A percentile compares a stretch with the other conserved stretches of the same genome.
These are phyloP conservation scores for Candida manassasensis DNA, from an alignment of 805 yeast genomes.

Conservation along the genomic window DNA sequence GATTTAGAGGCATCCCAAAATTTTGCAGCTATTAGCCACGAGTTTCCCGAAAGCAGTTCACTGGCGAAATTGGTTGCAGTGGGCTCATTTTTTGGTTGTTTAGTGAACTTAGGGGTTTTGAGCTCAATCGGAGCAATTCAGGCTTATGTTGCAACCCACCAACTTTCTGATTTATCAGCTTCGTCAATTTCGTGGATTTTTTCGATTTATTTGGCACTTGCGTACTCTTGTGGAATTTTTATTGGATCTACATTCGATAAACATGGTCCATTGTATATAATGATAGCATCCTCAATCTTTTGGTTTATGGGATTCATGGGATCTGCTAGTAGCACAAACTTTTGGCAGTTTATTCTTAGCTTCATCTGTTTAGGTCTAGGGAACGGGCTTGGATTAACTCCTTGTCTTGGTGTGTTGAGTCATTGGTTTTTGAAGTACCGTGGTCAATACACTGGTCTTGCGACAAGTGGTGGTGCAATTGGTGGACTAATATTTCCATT, in stretches of 20 bases:
- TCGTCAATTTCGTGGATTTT: slow-evolving; percentile 62
- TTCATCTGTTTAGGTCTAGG: slow-evolving; percentile 57
- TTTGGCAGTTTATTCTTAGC: slow-evolving; percentile 59
- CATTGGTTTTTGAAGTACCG: slow-evolving; percentile 61
- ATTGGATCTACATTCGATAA: slow-evolving; percentile 62
- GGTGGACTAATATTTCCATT: slow-evolving; percentile 65
- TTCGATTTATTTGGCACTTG: slow-evolving; percentile 48
- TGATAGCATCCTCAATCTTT: slow-evolving; percentile 39
- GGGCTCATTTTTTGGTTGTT: slow-evolving; percentile 55
- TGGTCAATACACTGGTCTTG: slow-evolving; percentile 54
- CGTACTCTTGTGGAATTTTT: slow-evolving; percentile 45
- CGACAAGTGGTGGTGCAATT: slow-evolving; percentile 62
- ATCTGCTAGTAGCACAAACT: slow-evolving; percentile 47
- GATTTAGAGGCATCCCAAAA: background rate
- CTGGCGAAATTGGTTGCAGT: slow-evolving; percentile 52
- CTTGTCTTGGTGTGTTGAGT: slow-evolving; percentile 55
- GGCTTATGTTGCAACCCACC: slow-evolving; percentile 53
- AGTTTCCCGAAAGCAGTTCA: slow-evolving; percentile 56
- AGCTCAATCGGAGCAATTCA: slow-evolving; percentile 62
- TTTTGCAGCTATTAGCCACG: background rate
- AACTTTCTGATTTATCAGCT: slow-evolving; percentile 40
- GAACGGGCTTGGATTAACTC: slow-evolving; percentile 55
- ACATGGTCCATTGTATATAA: slow-evolving; percentile 47
- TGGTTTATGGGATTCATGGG: slow-evolving; percentile 50
- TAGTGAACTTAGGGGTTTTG: slow-evolving; percentile 50